Base-by-base conservation (phyloP, 2,329 filamentous ascomycete genomes). In the Dactylonectria macrodidyma region DNA sequence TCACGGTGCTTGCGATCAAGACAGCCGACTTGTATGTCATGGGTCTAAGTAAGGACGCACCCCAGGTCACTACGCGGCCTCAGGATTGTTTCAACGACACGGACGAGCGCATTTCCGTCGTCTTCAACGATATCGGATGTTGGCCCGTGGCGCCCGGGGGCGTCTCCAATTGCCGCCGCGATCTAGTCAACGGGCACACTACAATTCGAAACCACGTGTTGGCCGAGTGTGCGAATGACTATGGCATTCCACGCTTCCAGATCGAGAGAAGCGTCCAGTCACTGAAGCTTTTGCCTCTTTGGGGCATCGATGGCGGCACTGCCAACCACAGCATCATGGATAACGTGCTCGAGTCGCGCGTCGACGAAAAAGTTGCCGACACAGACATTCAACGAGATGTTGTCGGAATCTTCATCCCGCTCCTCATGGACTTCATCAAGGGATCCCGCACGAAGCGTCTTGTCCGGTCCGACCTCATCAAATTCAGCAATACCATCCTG, bases 261-360 rank as follows among this genome's bases (percentile, higher is more conserved):
- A 59, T 71, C 8, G 69, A 71, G 59, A 71, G 64, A 57, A 71
- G 67, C 16, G 68, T 71, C 3, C 69, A 71, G 36, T 71, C 69
- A 2, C 44, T 71, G 36, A 71, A 71, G 46, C 5, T 71, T 5
- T 54, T 71, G 12, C 69, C 69, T 33, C 69, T 71, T 3, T 71
- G 69, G 69, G 69, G 69, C 19, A 60, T 71, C 10, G 69, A 71
- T 50, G 65, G 65, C 24, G 64, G 64, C 58, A 71, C 68, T 0
- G 68, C 69, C 3, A 71, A 68, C 2, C 69, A 71, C 19, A 68
- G 69, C 19, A 51, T 71, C 12, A 66, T 71, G 2, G 59, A 68
- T 3, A 71, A 71, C 48, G 12, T 71, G 12, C 62, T 71, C 0
- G 51, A 71, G 57, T 71, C 68, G 5, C 59, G 64, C 2, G 69